Conservation (phyloP, 345 rosid species). For the Corymbia maculata region DNA sequence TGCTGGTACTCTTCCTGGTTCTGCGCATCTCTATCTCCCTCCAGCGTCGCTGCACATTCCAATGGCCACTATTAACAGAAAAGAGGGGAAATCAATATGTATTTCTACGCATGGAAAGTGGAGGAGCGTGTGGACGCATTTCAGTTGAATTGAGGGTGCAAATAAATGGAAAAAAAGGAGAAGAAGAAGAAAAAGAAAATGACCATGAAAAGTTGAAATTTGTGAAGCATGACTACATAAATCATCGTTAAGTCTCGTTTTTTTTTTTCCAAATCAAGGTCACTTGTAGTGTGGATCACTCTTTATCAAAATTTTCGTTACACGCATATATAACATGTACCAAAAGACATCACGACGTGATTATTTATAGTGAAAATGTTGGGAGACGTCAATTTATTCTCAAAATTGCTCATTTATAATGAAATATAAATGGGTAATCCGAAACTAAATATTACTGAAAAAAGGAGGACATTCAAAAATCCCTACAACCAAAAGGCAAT, state of each 20-base stretch:
- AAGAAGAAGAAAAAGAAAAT: background rate
- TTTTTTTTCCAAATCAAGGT: background rate
- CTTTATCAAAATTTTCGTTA: background rate
- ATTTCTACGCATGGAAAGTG: background rate
- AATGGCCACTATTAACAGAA: background rate
- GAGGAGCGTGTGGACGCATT: background rate
- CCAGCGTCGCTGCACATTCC: background rate
- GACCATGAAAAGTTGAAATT: background rate
- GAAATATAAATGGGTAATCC: background rate
- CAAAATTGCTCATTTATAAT: background rate
- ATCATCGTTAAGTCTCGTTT: background rate
- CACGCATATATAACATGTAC: background rate
- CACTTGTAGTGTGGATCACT: background rate
- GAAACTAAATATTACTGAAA: rapidly evolving
- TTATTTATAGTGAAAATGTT: background rate
- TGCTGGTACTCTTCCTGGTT: background rate
- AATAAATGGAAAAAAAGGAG: background rate
- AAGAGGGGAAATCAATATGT: background rate
- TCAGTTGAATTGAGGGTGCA: background rate
- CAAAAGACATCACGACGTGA: background rate
- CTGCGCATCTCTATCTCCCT: background rate
- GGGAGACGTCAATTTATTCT: background rate
- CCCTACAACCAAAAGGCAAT: background rate
- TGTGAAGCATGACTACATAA: background rate
- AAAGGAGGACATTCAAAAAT: background rate